These are phyloP conservation scores for Warburgia ugandensis DNA, from an alignment of 164 flowering plant species.

Conservation along the genomic window DNA sequence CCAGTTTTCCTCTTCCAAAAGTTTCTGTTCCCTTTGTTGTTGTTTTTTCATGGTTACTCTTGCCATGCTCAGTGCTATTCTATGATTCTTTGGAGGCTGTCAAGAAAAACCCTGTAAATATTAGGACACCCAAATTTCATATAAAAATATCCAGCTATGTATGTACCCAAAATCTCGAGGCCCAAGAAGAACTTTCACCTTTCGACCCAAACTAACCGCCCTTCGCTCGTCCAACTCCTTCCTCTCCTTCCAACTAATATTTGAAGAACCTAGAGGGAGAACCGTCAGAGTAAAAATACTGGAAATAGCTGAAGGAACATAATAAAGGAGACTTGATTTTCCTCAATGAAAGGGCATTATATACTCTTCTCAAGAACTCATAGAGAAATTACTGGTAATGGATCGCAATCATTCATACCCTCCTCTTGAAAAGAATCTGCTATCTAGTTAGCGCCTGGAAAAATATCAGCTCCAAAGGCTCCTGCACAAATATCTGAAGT, in stretches of 20 bases:
- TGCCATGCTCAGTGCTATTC: constrained; percentile 64
- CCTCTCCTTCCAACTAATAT: constrained; percentile 83
- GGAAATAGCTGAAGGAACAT: neutral
- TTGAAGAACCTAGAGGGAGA: constrained; percentile 40
- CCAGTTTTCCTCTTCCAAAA: constrained; percentile 37
- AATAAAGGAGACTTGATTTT: too few species aligned
- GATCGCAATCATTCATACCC: too few species aligned
- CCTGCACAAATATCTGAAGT: too few species aligned
- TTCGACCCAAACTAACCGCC: constrained; percentile 73
- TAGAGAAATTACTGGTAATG: too few species aligned
- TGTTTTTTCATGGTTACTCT: constrained; percentile 64
- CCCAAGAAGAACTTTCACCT: constrained; percentile 33
- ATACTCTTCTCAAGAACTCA: too few species aligned
- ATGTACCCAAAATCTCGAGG: neutral
- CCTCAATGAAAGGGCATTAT: too few species aligned
- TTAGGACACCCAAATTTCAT: neutral
- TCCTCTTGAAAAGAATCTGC: too few species aligned
- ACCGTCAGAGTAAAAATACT: neutral
- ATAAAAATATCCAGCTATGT: neutral
- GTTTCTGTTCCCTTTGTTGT: constrained; percentile 60
- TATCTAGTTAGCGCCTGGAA: too few species aligned
- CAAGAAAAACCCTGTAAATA: constrained; percentile 3
- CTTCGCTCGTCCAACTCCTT: constrained; percentile 62
- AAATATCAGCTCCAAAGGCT: too few species aligned
- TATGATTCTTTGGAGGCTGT: constrained; percentile 69